phyloP scores from a whole-genome alignment of 140 eudicot species.

The Stevia rebaudiana region DNA sequence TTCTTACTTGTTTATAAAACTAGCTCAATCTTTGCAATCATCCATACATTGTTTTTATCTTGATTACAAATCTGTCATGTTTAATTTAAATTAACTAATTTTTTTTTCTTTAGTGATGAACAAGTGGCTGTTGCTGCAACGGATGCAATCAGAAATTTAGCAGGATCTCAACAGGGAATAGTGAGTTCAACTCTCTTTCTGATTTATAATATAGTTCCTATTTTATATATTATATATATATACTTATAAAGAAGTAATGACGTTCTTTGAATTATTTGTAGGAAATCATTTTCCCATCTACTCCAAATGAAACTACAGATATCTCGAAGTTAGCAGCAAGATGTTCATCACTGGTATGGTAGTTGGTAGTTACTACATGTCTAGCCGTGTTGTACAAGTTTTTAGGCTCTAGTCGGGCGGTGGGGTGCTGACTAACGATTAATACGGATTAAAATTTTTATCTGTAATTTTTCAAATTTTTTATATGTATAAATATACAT shows the following conservation, averaged over 20 bases:
- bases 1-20: neutral
- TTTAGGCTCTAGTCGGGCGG: no score
- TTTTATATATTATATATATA: neutral
- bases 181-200: constrained; percentile 36
- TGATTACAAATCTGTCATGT: neutral
- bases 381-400: no score
- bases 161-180: constrained; percentile 54
- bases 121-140: constrained; percentile 72
- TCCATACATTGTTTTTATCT: neutral
- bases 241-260: constrained; percentile 3
- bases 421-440: no score
- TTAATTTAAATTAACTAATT: neutral
- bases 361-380: constrained; percentile 3
- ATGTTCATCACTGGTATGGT: constrained; percentile 77
- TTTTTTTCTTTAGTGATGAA: constrained; percentile 54
- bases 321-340: constrained; percentile 56
- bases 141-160: constrained; percentile 65
- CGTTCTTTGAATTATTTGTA: constrained; percentile 20
- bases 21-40: neutral
- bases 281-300: constrained; percentile 67
- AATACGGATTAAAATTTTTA: no score
- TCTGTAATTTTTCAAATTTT: no score
- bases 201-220: neutral
- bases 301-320: constrained; percentile 50
- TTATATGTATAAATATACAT: no score